These are phyloP conservation scores for Rhododendron mucronatum DNA, from an alignment of 148 eudicot species.

Conservation along the genomic window DNA sequence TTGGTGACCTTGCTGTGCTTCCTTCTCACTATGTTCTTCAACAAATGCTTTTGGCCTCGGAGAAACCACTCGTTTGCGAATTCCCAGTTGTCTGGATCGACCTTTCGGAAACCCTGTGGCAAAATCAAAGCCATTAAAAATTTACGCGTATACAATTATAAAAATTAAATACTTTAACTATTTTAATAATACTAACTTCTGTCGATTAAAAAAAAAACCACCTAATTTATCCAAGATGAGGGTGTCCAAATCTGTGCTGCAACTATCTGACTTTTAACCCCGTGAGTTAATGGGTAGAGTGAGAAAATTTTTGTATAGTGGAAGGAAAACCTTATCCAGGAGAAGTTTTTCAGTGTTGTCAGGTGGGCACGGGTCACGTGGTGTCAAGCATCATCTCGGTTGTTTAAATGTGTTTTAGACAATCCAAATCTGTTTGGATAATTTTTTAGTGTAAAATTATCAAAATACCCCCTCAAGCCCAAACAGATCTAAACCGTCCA, in stretches of 20 bases:
- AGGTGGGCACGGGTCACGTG: too few relatives aligned
- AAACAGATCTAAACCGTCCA: too few relatives aligned
- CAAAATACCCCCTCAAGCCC: too few relatives aligned
- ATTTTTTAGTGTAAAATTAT: too few relatives aligned
- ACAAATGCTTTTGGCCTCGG: slow-evolving; percentile 55
- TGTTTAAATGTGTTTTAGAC: too few relatives aligned
- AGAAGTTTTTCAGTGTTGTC: too few relatives aligned
- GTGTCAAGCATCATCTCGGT: too few relatives aligned
- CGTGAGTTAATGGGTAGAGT: background rate
- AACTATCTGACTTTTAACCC: too few relatives aligned
- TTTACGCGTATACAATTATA: background rate
- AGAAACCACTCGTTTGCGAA: slow-evolving; percentile 76
- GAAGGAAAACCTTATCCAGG: too few relatives aligned
- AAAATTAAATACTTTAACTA: background rate
- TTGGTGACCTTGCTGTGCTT: slow-evolving; percentile 24
- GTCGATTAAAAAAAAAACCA: too few relatives aligned
- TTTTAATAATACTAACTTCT: too few relatives aligned
- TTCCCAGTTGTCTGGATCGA: slow-evolving; percentile 68
- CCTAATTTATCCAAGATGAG: background rate
- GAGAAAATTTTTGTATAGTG: background rate
- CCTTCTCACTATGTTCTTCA: slow-evolving; percentile 49
- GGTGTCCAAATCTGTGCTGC: background rate
- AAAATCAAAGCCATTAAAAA: background rate
- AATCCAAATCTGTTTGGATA: too few relatives aligned
- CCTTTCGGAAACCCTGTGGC: slow-evolving; percentile 56